Conservation (phyloP, 805 yeast genomes). For the Ogataea paradorogensis region DNA sequence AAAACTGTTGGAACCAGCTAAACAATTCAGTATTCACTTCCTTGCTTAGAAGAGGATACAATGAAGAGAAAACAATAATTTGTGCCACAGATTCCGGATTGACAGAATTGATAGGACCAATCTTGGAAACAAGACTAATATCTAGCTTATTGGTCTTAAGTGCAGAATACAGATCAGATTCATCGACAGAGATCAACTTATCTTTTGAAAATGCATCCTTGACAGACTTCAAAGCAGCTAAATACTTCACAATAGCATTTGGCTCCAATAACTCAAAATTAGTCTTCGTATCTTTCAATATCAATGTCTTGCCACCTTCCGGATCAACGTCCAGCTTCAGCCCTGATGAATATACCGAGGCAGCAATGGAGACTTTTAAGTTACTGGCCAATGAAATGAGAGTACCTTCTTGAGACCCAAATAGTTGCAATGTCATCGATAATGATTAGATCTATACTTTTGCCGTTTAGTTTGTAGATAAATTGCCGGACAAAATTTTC, state of each 20-base stretch:
- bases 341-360: slow-evolving; percentile 31
- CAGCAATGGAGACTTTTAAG: slow-evolving; percentile 45
- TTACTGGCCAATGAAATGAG: slow-evolving; percentile 36
- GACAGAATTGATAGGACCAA: slow-evolving; percentile 21
- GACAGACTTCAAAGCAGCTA: slow-evolving; percentile 35
- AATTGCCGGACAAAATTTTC: slow-evolving; percentile 8
- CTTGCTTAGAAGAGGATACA: slow-evolving; percentile 42
- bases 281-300: slow-evolving; percentile 34
- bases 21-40: slow-evolving; percentile 13
- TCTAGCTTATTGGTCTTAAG: slow-evolving; percentile 36
- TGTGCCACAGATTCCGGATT: slow-evolving; percentile 45
- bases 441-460: neutral
- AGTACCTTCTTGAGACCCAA: slow-evolving; percentile 31
- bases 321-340: slow-evolving; percentile 26
- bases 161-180: slow-evolving; percentile 41
- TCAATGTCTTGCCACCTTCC: slow-evolving; percentile 21
- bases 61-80: slow-evolving; percentile 56
- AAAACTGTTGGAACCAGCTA: slow-evolving; percentile 44
- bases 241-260: slow-evolving; percentile 66
- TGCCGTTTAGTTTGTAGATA: slow-evolving; percentile 1
- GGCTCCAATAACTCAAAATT: slow-evolving; percentile 56
- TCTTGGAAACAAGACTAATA: slow-evolving; percentile 6
- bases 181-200: slow-evolving; percentile 40
- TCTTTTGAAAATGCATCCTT: slow-evolving; percentile 17
- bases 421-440: slow-evolving; percentile 31